Conservation (phyloP, 2,329 filamentous ascomycete species). For the Fonsecaea pedrosoi region DNA sequence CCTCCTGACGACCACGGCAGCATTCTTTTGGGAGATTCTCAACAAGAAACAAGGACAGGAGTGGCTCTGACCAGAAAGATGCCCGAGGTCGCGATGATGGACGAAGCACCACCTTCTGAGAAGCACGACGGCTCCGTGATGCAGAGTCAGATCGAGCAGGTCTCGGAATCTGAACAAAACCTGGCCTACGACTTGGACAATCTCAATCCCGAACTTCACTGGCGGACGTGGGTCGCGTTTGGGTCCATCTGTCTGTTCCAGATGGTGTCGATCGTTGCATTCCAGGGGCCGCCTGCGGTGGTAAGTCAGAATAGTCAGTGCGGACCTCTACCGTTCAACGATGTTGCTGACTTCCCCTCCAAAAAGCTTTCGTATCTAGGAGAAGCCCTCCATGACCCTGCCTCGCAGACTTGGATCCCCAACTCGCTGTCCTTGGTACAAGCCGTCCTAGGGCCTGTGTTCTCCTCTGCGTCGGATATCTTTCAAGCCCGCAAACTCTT, state of each 20-base stretch:
- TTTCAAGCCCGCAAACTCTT: slow-evolving; percentile 30
- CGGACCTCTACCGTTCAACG: no score
- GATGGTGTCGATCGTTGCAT: slow-evolving; percentile 10
- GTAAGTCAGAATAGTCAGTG: neutral
- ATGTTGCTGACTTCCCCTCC: no score
- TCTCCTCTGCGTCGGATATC: slow-evolving; percentile 27
- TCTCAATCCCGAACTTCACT: slow-evolving; percentile 35
- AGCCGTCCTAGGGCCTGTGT: slow-evolving; percentile 25
- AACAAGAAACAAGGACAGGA: no score
- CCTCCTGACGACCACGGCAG: no score
- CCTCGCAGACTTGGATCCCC: slow-evolving; percentile 24
- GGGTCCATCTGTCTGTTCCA: slow-evolving; percentile 12
- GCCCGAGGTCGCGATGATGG: no score
- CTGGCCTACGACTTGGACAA: slow-evolving; percentile 35
- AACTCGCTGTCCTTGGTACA: slow-evolving; percentile 25
- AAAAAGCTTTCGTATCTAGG: no score
- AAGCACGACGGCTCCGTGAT: no score
- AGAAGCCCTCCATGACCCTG: no score
- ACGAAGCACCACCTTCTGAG: no score
- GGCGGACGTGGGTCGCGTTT: slow-evolving; percentile 15
- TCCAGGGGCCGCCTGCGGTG: neutral
- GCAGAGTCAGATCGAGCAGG: no score
- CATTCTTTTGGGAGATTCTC: no score
- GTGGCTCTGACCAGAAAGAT: no score
- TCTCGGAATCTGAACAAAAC: neutral